Evolutionary conservation across 768 basidiomycete genomes (phyloP).

Genomic region (Hygrophoropsis aurantiaca): DNA sequence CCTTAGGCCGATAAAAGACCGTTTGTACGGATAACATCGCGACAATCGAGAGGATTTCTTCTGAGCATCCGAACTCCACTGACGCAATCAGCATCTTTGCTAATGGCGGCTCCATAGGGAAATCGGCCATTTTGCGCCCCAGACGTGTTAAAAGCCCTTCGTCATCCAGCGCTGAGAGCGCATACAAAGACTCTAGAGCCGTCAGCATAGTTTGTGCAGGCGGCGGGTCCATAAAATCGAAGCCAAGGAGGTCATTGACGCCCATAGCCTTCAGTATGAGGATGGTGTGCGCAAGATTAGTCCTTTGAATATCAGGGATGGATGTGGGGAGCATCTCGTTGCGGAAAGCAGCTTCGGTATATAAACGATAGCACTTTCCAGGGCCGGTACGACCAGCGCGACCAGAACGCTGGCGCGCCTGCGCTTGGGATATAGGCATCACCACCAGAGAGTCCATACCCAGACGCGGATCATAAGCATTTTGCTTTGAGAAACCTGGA

Average conservation of each 20-base stretch:
- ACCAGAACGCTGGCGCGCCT: slow-evolving; percentile 92
- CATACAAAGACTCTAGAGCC: slow-evolving; percentile 91
- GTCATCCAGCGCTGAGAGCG: slow-evolving; percentile 93
- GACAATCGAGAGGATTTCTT: slow-evolving; percentile 95
- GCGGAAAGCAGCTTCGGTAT: slow-evolving; percentile 96
- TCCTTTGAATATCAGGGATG: slow-evolving; percentile 96
- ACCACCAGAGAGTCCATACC: slow-evolving; percentile 99
- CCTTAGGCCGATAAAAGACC: slow-evolving; percentile 98
- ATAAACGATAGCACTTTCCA: slow-evolving; percentile 96
- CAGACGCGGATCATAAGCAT: slow-evolving; percentile 94
- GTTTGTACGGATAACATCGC: slow-evolving; percentile 97
- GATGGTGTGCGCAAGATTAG: slow-evolving; percentile 90
- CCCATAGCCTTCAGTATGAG: slow-evolving; percentile 98
- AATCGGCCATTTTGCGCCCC: slow-evolving; percentile 99
- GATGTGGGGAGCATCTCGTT: slow-evolving; percentile 99
- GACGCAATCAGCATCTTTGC: slow-evolving; percentile 99
- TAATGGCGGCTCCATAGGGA: slow-evolving; percentile 94
- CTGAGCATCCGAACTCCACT: slow-evolving; percentile 95
- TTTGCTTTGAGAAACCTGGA: slow-evolving; percentile 98
- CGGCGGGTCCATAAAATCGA: slow-evolving; percentile 99
- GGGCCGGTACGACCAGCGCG: slow-evolving; percentile 98
- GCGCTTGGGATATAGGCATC: slow-evolving; percentile 98
- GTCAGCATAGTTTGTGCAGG: slow-evolving; percentile 97
- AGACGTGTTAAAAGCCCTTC: slow-evolving; percentile 93
- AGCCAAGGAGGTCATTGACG: slow-evolving; percentile 94